Conservation (phyloP, 371 early-diverging fungal species). For the Syncephalis fuscata region DNA sequence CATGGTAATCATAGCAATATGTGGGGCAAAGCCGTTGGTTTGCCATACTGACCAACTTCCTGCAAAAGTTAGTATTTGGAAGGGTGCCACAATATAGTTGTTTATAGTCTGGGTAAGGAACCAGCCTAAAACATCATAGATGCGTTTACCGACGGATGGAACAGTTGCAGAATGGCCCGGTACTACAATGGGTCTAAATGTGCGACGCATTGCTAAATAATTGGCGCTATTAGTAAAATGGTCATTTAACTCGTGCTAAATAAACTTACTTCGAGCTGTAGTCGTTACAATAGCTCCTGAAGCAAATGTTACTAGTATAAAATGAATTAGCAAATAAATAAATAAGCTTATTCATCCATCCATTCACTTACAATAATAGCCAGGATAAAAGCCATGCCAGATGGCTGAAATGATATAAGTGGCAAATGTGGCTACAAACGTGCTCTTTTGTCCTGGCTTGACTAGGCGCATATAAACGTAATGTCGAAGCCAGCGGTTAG, state of each 20-base stretch:
- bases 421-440: slow-evolving; percentile 43
- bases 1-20: slow-evolving; percentile 23
- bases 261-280: slow-evolving; percentile 16
- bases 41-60: slow-evolving; percentile 39
- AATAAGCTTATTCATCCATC: too few species aligned
- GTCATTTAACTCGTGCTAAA: too few species aligned
- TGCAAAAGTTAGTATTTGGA: slow-evolving; percentile 36
- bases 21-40: slow-evolving; percentile 31
- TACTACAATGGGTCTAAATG: slow-evolving; percentile 45
- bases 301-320: background rate
- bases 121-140: slow-evolving; percentile 50
- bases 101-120: slow-evolving; percentile 37
- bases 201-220: slow-evolving; percentile 28
- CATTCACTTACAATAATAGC: slow-evolving; percentile 64
- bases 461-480: slow-evolving; percentile 64
- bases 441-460: slow-evolving; percentile 27
- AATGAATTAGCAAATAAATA: too few species aligned
- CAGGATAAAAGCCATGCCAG: slow-evolving; percentile 93
- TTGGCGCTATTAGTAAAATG: slow-evolving; percentile 1
- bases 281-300: slow-evolving; percentile 6
- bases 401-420: slow-evolving; percentile 61
- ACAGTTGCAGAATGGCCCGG: slow-evolving; percentile 8
- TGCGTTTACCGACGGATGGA: slow-evolving; percentile 11
- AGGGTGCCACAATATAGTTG: slow-evolving; percentile 52
- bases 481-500: slow-evolving; percentile 69